phyloP scores from a whole-genome alignment of 140 eudicot species.

The Flaveria floridana region DNA sequence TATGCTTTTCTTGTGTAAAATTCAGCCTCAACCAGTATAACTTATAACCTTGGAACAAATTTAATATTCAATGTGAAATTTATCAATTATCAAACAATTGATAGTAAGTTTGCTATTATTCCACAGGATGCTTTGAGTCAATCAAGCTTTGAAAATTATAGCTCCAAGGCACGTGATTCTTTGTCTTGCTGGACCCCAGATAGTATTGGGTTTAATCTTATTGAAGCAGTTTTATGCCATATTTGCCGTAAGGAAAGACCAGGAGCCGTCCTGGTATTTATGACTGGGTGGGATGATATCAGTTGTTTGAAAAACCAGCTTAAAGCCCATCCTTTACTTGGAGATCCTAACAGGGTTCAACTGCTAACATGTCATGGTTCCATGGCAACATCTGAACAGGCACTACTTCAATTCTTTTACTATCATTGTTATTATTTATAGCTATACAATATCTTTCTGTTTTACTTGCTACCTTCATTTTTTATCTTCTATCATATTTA shows the following conservation, averaged over 20 bases:
- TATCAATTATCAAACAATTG: background rate
- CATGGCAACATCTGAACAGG: constrained; percentile 98
- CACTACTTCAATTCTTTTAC: constrained; percentile 22
- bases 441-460: background rate
- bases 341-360: constrained; percentile 90
- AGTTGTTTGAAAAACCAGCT: constrained; percentile 81
- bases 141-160: constrained; percentile 74
- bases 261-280: constrained; percentile 92
- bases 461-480: constrained; percentile 21
- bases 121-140: constrained; percentile 77
- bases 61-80: background rate
- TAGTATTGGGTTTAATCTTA: constrained; percentile 87
- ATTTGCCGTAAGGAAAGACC: constrained; percentile 93
- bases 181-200: constrained; percentile 89
- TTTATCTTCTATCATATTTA: constrained; percentile 8
- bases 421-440: background rate
- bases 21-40: background rate
- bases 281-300: constrained; percentile 99
- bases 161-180: constrained; percentile 87
- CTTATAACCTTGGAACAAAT: background rate
- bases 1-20: constrained; percentile 1
- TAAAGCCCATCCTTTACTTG: constrained; percentile 93
- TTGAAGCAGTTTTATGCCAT: constrained; percentile 94
- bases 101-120: constrained; percentile 9
- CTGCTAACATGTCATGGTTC: constrained; percentile 97